phyloP scores from a whole-genome alignment of 1,284 basidiomycete genomes.

The Inonotus obliquus region DNA sequence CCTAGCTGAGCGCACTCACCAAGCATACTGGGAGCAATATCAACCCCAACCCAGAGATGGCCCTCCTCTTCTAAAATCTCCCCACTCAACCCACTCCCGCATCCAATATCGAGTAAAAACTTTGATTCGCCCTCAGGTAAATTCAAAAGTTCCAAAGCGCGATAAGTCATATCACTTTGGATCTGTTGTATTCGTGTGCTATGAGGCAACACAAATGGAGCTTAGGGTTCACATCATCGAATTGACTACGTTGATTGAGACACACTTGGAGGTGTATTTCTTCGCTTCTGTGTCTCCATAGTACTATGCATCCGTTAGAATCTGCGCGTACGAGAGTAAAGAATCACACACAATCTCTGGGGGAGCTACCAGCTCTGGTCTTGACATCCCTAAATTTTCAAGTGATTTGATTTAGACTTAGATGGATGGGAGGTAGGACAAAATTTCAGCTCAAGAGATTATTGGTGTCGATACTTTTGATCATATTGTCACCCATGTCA shows the following conservation, averaged over 20 bases:
- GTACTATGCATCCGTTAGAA: slow-evolving; percentile 53
- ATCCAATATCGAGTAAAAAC: slow-evolving; percentile 94
- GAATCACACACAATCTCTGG: slow-evolving; percentile 84
- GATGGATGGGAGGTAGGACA: too few species aligned
- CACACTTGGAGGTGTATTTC: slow-evolving; percentile 96
- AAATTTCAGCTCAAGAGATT: too few species aligned
- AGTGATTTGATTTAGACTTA: too few species aligned
- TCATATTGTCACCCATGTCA: too few species aligned
- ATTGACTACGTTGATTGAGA: slow-evolving; percentile 14
- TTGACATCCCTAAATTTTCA: slow-evolving; percentile 78
- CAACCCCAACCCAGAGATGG: slow-evolving; percentile 91
- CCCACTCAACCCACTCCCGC: slow-evolving; percentile 96
- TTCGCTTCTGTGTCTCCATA: slow-evolving; percentile 94
- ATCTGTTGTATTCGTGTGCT: slow-evolving; percentile 96
- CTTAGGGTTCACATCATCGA: slow-evolving; percentile 2
- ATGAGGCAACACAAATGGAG: slow-evolving; percentile 13
- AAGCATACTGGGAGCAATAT: slow-evolving; percentile 96
- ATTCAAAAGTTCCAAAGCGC: slow-evolving; percentile 89
- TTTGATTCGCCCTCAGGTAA: slow-evolving; percentile 71
- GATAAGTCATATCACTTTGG: slow-evolving; percentile 96
- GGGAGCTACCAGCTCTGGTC: slow-evolving; percentile 93
- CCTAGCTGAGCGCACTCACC: too few species aligned
- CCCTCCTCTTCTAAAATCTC: slow-evolving; percentile 96
- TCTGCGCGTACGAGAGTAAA: slow-evolving; percentile 5
- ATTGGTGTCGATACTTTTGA: background rate